These are phyloP conservation scores for Pleurotus tuber-regium DNA, from an alignment of 768 basidiomycete species.

Conservation along the genomic window DNA sequence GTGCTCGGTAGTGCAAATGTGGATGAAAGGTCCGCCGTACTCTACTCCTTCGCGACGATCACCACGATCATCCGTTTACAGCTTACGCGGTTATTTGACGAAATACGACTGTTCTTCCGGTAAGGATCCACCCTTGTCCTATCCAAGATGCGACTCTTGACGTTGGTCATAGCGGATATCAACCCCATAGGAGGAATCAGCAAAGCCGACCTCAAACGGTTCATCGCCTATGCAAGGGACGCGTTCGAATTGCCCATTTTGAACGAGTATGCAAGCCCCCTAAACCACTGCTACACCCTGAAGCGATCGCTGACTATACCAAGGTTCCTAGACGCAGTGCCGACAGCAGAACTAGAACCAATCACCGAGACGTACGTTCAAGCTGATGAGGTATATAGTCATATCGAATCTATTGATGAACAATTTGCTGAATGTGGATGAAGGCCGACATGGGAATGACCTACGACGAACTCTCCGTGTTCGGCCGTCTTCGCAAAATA, in stretches of 20 bases:
- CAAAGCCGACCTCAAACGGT: conserved; percentile 95
- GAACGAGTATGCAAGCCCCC: conserved; percentile 56
- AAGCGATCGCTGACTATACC: no score
- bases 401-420: neutral
- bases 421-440: neutral
- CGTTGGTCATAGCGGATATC: conserved; percentile 68
- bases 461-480: conserved; percentile 92
- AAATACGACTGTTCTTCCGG: conserved; percentile 97
- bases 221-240: conserved; percentile 80
- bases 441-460: conserved; percentile 99
- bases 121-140: conserved; percentile 22
- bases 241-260: conserved; percentile 87
- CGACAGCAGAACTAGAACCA: conserved; percentile 96
- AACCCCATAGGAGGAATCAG: conserved; percentile 99
- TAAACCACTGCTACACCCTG: no score
- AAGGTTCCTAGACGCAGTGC: conserved; percentile 89
- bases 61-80: conserved; percentile 25
- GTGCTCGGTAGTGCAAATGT: conserved; percentile 99
- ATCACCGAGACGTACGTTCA: conserved; percentile 94
- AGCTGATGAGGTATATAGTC: conserved; percentile 77
- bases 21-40: conserved; percentile 75
- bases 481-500: conserved; percentile 90
- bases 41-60: neutral
- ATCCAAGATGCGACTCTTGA: conserved; percentile 1
- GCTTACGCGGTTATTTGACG: conserved; percentile 93